Conservation (phyloP, 257 asterid species). For the Buddleja alternifolia region DNA sequence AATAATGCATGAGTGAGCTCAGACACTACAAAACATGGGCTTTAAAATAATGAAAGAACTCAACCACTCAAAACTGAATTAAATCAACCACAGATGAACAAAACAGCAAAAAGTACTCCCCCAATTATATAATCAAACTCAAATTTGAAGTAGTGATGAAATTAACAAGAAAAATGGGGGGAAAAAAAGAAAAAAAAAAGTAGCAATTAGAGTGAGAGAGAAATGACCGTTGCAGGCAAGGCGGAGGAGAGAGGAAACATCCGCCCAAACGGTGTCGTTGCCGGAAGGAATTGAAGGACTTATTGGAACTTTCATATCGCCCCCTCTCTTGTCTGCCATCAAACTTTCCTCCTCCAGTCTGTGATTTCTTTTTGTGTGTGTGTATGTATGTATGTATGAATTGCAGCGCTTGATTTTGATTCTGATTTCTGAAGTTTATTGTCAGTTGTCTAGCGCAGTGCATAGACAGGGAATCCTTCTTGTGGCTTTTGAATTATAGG, state of each 20-base stretch:
- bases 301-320: constrained; percentile 37
- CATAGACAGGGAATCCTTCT: too few species aligned
- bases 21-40: background rate
- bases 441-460: too few species aligned
- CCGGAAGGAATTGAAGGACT: constrained; percentile 70
- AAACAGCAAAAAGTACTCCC: constrained; percentile 2
- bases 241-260: constrained; percentile 68
- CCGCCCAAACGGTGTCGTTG: constrained; percentile 79
- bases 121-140: background rate
- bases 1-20: too few species aligned
- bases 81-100: background rate
- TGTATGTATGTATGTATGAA: too few species aligned
- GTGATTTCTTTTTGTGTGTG: background rate
- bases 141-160: background rate
- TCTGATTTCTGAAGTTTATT: too few species aligned
- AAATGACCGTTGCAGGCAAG: constrained; percentile 73
- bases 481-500: too few species aligned
- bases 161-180: constrained; percentile 4
- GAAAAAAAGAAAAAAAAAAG: background rate
- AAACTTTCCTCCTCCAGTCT: constrained; percentile 3
- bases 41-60: background rate
- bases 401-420: too few species aligned
- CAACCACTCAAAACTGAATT: constrained; percentile 8
- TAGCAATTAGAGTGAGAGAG: constrained; percentile 25
- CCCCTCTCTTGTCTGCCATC: constrained; percentile 47